phyloP scores from a whole-genome alignment of 1,284 basidiomycete genomes.

The Neotropicomus parvogracilis region DNA sequence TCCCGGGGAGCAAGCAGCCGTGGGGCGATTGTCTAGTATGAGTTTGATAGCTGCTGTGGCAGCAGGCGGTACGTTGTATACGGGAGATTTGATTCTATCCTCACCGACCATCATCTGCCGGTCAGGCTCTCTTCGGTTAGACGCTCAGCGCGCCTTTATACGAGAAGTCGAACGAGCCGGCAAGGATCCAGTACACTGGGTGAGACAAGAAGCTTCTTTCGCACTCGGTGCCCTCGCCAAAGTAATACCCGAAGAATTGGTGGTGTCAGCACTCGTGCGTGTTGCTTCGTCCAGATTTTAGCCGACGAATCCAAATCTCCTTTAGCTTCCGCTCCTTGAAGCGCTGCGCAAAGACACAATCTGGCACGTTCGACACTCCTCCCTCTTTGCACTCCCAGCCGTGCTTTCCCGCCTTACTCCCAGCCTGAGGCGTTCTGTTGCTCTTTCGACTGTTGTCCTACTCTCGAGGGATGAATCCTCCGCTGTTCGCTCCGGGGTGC shows the following conservation, averaged over 20 bases:
- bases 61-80: slow-evolving; percentile 55
- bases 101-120: slow-evolving; percentile 11
- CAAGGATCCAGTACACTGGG: slow-evolving; percentile 79
- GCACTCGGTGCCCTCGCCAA: slow-evolving; percentile 88
- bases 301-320: slow-evolving; percentile 5
- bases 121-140: slow-evolving; percentile 58
- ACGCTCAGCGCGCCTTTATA: slow-evolving; percentile 68
- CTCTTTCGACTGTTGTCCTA: slow-evolving; percentile 57
- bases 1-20: slow-evolving; percentile 66
- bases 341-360: slow-evolving; percentile 65
- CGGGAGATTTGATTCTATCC: background rate
- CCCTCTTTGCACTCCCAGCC: slow-evolving; percentile 82
- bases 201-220: slow-evolving; percentile 86
- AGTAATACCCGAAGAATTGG: slow-evolving; percentile 70
- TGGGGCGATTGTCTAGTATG: slow-evolving; percentile 90
- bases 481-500: slow-evolving; percentile 75
- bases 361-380: slow-evolving; percentile 88
- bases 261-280: slow-evolving; percentile 63
- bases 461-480: slow-evolving; percentile 68
- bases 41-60: slow-evolving; percentile 87
- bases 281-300: slow-evolving; percentile 5
- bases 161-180: slow-evolving; percentile 78
- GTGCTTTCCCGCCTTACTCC: slow-evolving; percentile 66
- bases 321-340: slow-evolving; percentile 78
- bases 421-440: slow-evolving; percentile 54